Percentiles rank a stretch among this genome's conserved stretches.
phyloP scores from a whole-genome alignment of 345 rosid species.

The Pugionium cornutum region DNA sequence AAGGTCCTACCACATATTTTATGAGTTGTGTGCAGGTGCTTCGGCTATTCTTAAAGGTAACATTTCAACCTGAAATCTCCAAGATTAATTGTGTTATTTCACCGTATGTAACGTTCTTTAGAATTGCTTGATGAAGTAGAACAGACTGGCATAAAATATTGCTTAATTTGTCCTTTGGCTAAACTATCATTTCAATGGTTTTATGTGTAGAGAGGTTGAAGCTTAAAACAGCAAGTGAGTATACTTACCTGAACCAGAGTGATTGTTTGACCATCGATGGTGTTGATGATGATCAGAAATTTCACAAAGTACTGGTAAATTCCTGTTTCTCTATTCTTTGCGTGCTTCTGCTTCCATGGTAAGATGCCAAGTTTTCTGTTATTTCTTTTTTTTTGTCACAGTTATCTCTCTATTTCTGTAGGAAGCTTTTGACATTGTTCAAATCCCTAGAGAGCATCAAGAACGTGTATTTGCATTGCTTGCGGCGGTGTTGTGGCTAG shows the following conservation, averaged over 20 bases:
- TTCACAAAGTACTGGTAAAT: constrained; percentile 71
- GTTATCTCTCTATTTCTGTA: constrained; percentile 32
- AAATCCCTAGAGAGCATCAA: constrained; percentile 70
- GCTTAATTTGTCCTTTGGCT: constrained; percentile 5
- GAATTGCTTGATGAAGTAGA: constrained; percentile 17
- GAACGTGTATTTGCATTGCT: constrained; percentile 76
- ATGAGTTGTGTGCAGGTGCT: constrained; percentile 96
- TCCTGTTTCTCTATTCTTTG: background rate
- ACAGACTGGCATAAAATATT: background rate
- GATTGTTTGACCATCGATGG: constrained; percentile 71
- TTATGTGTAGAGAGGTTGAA: constrained; percentile 67
- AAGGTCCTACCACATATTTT: constrained; percentile 89
- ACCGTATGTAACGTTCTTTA: background rate
- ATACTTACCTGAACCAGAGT: constrained; percentile 87
- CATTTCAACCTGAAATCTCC: constrained; percentile 15
- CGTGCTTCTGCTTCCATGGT: constrained; percentile 8
- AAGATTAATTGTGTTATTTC: background rate
- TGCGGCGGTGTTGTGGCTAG: constrained; percentile 90
- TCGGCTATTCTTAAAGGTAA: constrained; percentile 80
- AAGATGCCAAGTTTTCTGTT: background rate
- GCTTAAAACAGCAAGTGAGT: constrained; percentile 74
- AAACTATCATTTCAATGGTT: constrained; percentile 10
- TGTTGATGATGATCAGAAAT: constrained; percentile 73
- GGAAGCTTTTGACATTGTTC: constrained; percentile 79
- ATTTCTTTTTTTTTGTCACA: constrained; percentile 6